A percentile compares a stretch with the other conserved stretches of the same genome.
phyloP scores from a whole-genome alignment of 2,329 filamentous ascomycete genomes.

The Beauveria bassiana region DNA sequence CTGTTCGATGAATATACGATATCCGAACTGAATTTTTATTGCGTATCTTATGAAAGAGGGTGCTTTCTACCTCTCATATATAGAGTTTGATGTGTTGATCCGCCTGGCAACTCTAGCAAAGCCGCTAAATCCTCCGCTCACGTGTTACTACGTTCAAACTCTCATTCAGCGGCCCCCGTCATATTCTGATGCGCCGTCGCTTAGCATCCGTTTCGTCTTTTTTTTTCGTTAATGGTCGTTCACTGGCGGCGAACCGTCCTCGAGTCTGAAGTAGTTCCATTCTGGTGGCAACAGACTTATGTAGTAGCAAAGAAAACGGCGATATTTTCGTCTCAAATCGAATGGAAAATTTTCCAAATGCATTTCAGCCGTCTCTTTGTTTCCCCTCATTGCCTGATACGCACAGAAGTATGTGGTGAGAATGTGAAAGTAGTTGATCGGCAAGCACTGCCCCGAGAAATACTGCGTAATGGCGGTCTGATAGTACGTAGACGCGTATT shows the following conservation, averaged over 20 bases:
- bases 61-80: not conserved
- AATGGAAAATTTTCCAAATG: not conserved
- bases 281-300: not conserved
- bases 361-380: not conserved
- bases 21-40: not conserved
- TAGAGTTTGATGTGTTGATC: not conserved
- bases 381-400: not conserved
- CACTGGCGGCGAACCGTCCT: too few species aligned
- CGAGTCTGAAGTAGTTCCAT: not conserved
- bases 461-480: not conserved
- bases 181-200: not conserved
- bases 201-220: not conserved
- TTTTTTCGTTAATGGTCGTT: not conserved
- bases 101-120: not conserved
- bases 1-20: not conserved
- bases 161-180: not conserved
- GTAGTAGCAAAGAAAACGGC: not conserved
- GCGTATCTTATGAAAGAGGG: not conserved
- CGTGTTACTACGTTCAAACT: not conserved
- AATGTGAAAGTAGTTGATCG: not conserved
- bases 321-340: not conserved
- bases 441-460: not conserved
- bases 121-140: not conserved
- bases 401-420: not conserved
- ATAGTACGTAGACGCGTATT: not conserved